Evolutionary conservation across 1,284 basidiomycete species (phyloP).

Genomic region (Austroboletus novae-zelandiae): DNA sequence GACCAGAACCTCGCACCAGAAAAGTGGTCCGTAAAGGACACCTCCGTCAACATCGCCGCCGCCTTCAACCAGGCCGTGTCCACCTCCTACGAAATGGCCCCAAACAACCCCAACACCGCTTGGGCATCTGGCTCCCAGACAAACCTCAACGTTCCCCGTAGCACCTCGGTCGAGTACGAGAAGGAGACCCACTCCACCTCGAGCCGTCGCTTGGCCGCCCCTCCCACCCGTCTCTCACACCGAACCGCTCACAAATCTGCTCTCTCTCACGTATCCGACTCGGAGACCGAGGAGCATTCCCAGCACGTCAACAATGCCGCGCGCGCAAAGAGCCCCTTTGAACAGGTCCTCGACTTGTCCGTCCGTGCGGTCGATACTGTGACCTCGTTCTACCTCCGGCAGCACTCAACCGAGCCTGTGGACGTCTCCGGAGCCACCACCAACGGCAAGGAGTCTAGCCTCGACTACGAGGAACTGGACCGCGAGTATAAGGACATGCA

Average conservation of each 20-base stretch:
- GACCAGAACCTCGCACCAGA: slow-evolving; percentile 53
- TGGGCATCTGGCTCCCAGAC: slow-evolving; percentile 64
- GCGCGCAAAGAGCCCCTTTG: slow-evolving; percentile 65
- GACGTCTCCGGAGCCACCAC: slow-evolving; percentile 28
- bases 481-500: slow-evolving; percentile 44
- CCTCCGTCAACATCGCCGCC: slow-evolving; percentile 79
- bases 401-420: slow-evolving; percentile 53
- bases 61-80: slow-evolving; percentile 71
- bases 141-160: slow-evolving; percentile 52
- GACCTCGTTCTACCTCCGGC: slow-evolving; percentile 56
- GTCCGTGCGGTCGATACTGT: slow-evolving; percentile 49
- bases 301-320: slow-evolving; percentile 18
- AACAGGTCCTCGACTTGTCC: slow-evolving; percentile 52
- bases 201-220: slow-evolving; percentile 54
- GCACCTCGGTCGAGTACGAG: slow-evolving; percentile 77
- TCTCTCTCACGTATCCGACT: slow-evolving; percentile 55
- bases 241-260: slow-evolving; percentile 43
- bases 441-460: slow-evolving; percentile 56
- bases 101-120: slow-evolving; percentile 51
- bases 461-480: slow-evolving; percentile 77
- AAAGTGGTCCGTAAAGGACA: slow-evolving; percentile 72
- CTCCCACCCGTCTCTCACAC: slow-evolving; percentile 44
- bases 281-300: slow-evolving; percentile 55
- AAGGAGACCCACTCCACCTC: slow-evolving; percentile 54
- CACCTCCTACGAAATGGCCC: slow-evolving; percentile 41